Percentiles rank a stretch among this genome's conserved stretches.
Conservation (phyloP, 176 grass and related monocot genomes). For the Alloteropsis semialata region DNA sequence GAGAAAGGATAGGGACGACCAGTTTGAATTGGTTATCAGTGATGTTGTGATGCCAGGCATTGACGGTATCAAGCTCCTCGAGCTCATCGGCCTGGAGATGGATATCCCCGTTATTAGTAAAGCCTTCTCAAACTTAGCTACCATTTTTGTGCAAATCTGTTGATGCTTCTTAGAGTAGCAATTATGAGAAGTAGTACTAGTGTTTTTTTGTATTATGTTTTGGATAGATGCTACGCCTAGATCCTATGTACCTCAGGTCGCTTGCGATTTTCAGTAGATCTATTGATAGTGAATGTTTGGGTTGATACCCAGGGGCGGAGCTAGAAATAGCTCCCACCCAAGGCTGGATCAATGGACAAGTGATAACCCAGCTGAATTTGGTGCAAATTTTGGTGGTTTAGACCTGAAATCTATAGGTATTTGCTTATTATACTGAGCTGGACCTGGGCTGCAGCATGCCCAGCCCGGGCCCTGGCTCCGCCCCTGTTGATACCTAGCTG, state of each 20-base stretch:
- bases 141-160: background rate
- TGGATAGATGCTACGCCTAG: background rate
- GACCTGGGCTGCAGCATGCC: too few relatives aligned
- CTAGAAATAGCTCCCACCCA: too few relatives aligned
- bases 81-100: slow-evolving; percentile 58
- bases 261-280: background rate
- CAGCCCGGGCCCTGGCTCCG: too few relatives aligned
- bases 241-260: background rate
- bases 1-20: slow-evolving; percentile 1
- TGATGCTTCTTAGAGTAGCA: background rate
- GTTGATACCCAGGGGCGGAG: too few relatives aligned
- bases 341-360: too few relatives aligned
- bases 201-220: background rate
- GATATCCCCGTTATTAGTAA: slow-evolving; percentile 79
- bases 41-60: slow-evolving; percentile 62
- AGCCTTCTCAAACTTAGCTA: background rate
- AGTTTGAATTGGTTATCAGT: slow-evolving; percentile 56
- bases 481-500: too few relatives aligned
- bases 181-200: background rate
- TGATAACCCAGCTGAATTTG: too few relatives aligned
- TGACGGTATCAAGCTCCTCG: slow-evolving; percentile 72
- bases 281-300: background rate
- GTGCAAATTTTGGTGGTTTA: too few relatives aligned
- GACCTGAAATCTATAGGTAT: too few relatives aligned
- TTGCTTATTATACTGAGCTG: too few relatives aligned